phyloP scores from a whole-genome alignment of 192 early-diverging fungal species.

The Phycomyces blakesleeanus region DNA sequence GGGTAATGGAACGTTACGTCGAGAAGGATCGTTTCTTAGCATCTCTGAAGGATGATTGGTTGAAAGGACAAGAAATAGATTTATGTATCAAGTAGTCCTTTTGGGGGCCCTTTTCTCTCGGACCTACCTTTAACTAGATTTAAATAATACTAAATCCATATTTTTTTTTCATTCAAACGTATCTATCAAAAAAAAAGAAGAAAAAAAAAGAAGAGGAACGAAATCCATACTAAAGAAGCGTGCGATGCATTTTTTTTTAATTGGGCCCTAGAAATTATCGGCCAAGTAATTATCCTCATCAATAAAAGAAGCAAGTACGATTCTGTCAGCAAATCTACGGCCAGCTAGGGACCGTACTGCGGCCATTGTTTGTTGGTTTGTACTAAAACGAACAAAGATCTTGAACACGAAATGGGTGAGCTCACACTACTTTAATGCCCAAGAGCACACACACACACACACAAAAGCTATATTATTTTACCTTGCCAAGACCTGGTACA shows the following conservation, averaged over 20 bases:
- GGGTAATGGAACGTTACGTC: constrained; percentile 73
- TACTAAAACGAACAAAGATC: constrained; percentile 83
- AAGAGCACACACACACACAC: not conserved
- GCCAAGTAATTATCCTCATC: constrained; percentile 66
- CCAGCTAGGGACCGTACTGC: constrained; percentile 86
- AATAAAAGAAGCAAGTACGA: constrained; percentile 85
- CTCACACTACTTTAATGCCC: not conserved
- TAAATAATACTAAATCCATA: too few relatives aligned
- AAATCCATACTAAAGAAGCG: not conserved
- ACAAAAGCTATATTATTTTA: constrained; percentile 23
- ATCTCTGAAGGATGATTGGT: constrained; percentile 47
- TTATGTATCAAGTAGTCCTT: too few relatives aligned
- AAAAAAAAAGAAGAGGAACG: too few relatives aligned
- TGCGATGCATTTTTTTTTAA: not conserved
- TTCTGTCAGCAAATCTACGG: constrained; percentile 89
- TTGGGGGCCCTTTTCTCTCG: too few relatives aligned
- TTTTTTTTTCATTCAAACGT: too few relatives aligned
- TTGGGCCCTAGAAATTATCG: constrained; percentile 52
- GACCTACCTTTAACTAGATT: too few relatives aligned
- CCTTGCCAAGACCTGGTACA: constrained; percentile 80
- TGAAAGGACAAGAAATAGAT: too few relatives aligned
- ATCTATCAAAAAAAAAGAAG: too few relatives aligned
- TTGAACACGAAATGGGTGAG: constrained; percentile 22
- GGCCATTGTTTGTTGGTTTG: constrained; percentile 50
- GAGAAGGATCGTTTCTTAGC: constrained; percentile 87